Evolutionary conservation across 164 flowering plant genomes (phyloP), one percentile per base, ranked within the genome.

Genomic region (Umbellularia californica): DNA sequence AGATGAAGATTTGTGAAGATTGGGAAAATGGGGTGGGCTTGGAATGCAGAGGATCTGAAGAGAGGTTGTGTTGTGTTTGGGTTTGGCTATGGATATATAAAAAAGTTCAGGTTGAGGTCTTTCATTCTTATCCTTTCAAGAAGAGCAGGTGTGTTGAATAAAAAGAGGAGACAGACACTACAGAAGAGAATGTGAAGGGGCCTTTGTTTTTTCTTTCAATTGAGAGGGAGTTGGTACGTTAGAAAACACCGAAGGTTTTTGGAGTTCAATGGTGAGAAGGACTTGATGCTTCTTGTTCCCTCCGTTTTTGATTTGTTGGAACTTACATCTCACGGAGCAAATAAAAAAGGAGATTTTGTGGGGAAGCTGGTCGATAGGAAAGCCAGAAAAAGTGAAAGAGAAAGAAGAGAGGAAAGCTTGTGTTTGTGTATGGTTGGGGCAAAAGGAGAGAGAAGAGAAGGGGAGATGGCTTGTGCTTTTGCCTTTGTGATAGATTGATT

Each of bases 321-420:
- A 20, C 60, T 3, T 55, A 17, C 60, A 17, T 14, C n/a, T 55
- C n/a, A 20, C 60, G 20, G 19, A 30, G 33, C 15, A 64, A 64
- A 64, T 12, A 66, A 19, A 22, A 65, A 30, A 28, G 58, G 33
- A 28, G 73, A 71, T 58, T 52, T 47, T 7, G 65, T 58, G 73
- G 65, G 24, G 66, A 17, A 50, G 19, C 28, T 58, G 65, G n/a
- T 3, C 17, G 24, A 23, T 24, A 19, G 62, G 55, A 25, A 70
- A 25, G 50, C 22, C 2, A 52, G 22, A 2, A 52, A 52, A 51
- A 24, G 67, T 13, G 22, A 25, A 25, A 64, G 28, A 13, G 12
- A 17, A 52, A 52, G 67, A 23, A 64, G 33, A 25, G 50, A 33
- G 30, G 55, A 58, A 66, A 65, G 23, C 23, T 1, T 58, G 13